These are phyloP conservation scores for Phylloporus sp. DNA, from an alignment of 1,284 basidiomycete genomes.

Conservation along the genomic window DNA sequence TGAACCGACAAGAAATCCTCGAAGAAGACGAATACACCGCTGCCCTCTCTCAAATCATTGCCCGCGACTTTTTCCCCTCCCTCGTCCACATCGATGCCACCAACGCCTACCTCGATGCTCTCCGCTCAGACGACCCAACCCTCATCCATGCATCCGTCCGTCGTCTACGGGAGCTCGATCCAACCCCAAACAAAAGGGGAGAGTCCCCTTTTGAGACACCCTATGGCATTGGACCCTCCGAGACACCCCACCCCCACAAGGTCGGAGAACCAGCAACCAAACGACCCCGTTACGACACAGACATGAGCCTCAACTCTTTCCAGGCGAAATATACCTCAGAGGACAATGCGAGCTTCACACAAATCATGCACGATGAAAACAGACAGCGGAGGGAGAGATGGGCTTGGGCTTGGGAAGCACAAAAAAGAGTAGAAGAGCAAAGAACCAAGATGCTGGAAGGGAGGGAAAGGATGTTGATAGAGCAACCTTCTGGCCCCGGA, in stretches of 20 bases:
- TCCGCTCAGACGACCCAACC: conserved; percentile 71
- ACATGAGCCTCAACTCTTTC: conserved; percentile 80
- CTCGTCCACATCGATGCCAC: conserved; percentile 87
- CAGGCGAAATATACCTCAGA: conserved; percentile 92
- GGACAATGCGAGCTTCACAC: conserved; percentile 93
- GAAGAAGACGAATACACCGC: conserved; percentile 96
- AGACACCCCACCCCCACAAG: conserved; percentile 61
- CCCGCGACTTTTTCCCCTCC: conserved; percentile 96
- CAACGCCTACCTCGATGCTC: conserved; percentile 82
- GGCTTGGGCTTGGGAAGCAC: conserved; percentile 92
- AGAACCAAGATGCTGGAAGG: conserved; percentile 63
- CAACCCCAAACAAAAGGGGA: conserved; percentile 50
- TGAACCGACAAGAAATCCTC: conserved; percentile 75
- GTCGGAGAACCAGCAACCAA: conserved; percentile 50
- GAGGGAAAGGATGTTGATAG: conserved; percentile 69
- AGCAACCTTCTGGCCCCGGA: conserved; percentile 62
- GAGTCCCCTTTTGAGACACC: conserved; percentile 71
- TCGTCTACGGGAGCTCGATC: conserved; percentile 65
- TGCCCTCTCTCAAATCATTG: conserved; percentile 92
- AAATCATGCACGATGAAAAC: conserved; percentile 91
- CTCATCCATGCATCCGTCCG: conserved; percentile 77
- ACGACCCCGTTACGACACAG: conserved; percentile 58
- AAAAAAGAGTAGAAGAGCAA: conserved; percentile 74
- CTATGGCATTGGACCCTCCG: conserved; percentile 59
- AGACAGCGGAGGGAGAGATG: conserved; percentile 74